phyloP scores from a whole-genome alignment of 2,329 filamentous ascomycete species.

The Coleophoma eucalyptorum region DNA sequence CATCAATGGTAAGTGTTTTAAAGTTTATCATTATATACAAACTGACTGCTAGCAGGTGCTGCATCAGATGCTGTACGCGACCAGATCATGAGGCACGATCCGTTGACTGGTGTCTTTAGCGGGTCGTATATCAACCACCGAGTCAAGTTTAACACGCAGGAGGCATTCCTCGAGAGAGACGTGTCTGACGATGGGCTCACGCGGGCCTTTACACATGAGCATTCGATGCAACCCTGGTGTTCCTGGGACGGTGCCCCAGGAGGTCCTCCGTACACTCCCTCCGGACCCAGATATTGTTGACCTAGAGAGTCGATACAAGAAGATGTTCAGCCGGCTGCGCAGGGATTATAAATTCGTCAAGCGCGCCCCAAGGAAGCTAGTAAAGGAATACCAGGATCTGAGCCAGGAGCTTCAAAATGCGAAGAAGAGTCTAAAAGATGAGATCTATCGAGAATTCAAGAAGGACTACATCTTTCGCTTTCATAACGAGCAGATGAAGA shows the following conservation, averaged over 20 bases:
- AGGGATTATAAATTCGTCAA: constrained; percentile 17
- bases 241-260: constrained; percentile 10
- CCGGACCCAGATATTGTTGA: constrained; percentile 12
- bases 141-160: constrained; percentile 17
- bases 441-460: background rate
- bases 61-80: constrained; percentile 12
- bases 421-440: constrained; percentile 8
- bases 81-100: constrained; percentile 17
- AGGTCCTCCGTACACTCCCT: constrained; percentile 7
- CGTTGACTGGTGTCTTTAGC: constrained; percentile 11
- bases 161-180: constrained; percentile 15
- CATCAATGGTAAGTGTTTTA: constrained; percentile 14
- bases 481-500: constrained; percentile 16
- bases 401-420: constrained; percentile 7
- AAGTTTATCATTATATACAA: constrained; percentile 3
- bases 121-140: constrained; percentile 13
- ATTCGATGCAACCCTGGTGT: constrained; percentile 14
- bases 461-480: constrained; percentile 15
- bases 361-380: constrained; percentile 3
- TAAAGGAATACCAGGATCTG: constrained; percentile 7
- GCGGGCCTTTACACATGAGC: constrained; percentile 18
- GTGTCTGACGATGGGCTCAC: constrained; percentile 15
- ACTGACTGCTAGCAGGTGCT: constrained; percentile 9
- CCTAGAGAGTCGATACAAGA: constrained; percentile 11
- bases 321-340: constrained; percentile 9